A percentile compares a stretch with the other conserved stretches of the same genome.
Conservation (phyloP, 345 rosid species). For the Heritiera fomes region DNA sequence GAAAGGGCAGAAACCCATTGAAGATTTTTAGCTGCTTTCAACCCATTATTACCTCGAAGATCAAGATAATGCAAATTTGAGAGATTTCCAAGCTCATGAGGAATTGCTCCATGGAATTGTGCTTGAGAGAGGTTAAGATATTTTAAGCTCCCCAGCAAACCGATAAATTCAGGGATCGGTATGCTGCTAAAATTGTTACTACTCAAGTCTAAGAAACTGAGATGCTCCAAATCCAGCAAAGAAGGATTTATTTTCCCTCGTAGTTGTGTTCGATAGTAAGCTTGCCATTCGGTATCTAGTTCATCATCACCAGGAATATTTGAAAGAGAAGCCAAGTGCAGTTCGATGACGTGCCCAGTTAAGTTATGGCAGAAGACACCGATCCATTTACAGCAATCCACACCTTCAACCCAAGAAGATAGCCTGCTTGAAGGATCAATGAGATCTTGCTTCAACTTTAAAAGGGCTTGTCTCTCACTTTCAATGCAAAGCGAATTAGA, state of each 20-base stretch:
- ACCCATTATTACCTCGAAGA: neutral
- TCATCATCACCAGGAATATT: neutral
- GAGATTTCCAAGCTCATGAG: conserved; percentile 30
- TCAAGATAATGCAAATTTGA: conserved; percentile 25
- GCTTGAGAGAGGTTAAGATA: conserved; percentile 24
- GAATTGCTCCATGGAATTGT: conserved; percentile 24
- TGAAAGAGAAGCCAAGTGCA: neutral
- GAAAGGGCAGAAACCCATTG: conserved; percentile 30
- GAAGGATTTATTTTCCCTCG: neutral
- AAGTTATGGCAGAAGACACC: neutral
- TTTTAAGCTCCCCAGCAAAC: conserved; percentile 34
- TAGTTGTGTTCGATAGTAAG: neutral
- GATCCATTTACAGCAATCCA: neutral
- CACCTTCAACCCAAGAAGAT: conserved; percentile 17
- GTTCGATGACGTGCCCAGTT: neutral
- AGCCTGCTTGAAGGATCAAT: conserved; percentile 14
- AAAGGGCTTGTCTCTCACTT: conserved; percentile 23
- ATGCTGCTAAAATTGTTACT: neutral
- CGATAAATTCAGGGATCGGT: neutral
- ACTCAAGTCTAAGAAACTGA: neutral
- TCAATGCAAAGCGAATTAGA: neutral
- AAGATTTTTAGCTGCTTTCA: conserved; percentile 4
- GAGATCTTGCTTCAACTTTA: conserved; percentile 25
- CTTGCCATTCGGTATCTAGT: neutral
- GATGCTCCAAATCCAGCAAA: neutral